Base-by-base conservation (phyloP, 2,329 filamentous ascomycete species). In the Elsinoe perseae region DNA sequence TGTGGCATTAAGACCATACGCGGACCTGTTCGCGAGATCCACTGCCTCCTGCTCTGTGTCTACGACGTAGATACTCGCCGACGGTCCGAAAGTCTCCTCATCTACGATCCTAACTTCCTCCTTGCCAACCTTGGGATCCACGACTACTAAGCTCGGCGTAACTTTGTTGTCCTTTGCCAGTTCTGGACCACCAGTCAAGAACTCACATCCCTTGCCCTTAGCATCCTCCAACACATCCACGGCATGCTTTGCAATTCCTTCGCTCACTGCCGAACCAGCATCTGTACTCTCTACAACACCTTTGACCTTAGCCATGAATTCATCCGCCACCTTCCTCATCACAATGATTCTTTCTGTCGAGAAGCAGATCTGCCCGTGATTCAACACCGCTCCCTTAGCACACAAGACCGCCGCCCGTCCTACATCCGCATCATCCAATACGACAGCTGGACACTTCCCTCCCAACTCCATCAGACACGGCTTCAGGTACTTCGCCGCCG, bases 261-360 rank as follows among this genome's bases (percentile, higher is more conserved):
- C 56, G 43, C 60, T 58, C 2, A 65, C 58, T 2, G 62, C 63
- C 2, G 54, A 56, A 27, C 59, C 63, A 10, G 48, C 48, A 14
- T 52, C 48, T 8, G 48, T 52, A 21, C 25, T 10, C 42, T 73
- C 66, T 5, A 75, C 72, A 9, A 52, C 48, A 3, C 66, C 68
- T 27, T 73, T 72, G 38, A 82, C 70, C 4, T 72, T 70, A 21
- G 70, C 65, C 27, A 71, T 73, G 68, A 86, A 85, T 21, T 75
- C 66, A 12, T 74, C 71, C 57, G 73, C 73, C 57, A 86, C 71
- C 36, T 72, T 71, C 54, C 75, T 74, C 66, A 83, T 78, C 20
- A 85, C 80, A n/a, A 84, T 67, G 60, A 92, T 84, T 23, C 83
- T 80, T 72, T 93, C 89, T 0, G 88, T 93, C 14, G 80, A 79